phyloP scores from a whole-genome alignment of 768 basidiomycete species.

The Tulasnella sp. region DNA sequence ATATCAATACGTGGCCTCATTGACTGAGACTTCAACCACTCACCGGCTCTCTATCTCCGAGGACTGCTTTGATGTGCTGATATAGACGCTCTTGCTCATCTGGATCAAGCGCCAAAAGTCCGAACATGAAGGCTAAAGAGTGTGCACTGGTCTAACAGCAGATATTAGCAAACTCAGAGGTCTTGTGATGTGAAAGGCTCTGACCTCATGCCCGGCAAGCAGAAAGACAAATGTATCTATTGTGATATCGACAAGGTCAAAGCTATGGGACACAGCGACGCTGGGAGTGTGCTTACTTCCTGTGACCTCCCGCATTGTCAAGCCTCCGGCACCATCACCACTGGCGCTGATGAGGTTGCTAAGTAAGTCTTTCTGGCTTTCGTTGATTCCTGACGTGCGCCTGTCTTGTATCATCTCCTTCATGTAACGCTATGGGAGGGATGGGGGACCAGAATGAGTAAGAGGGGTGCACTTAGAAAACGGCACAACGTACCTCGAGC shows the following conservation, averaged over 20 bases:
- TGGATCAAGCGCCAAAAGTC: neutral
- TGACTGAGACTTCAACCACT: neutral
- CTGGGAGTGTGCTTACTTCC: neutral
- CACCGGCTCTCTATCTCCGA: neutral
- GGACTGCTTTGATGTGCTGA: neutral
- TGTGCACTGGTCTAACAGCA: constrained; percentile 4
- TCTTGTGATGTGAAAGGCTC: neutral
- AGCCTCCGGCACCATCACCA: neutral
- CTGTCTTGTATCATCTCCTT: neutral
- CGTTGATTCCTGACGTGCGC: neutral
- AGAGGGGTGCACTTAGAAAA: neutral
- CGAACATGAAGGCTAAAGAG: constrained; percentile 11
- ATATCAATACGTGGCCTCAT: no score
- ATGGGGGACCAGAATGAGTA: no score
- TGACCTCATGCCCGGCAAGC: constrained; percentile 9
- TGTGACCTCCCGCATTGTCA: neutral
- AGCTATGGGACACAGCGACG: no score
- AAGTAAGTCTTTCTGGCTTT: neutral
- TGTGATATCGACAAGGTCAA: neutral
- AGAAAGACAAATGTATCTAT: constrained; percentile 2
- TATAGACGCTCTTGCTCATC: constrained; percentile 12
- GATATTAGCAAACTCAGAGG: no score
- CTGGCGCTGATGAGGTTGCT: neutral
- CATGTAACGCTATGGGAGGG: neutral
- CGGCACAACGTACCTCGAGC: neutral